Conservation (phyloP, 148 eudicot genomes). For the Euryodendron excelsum region DNA sequence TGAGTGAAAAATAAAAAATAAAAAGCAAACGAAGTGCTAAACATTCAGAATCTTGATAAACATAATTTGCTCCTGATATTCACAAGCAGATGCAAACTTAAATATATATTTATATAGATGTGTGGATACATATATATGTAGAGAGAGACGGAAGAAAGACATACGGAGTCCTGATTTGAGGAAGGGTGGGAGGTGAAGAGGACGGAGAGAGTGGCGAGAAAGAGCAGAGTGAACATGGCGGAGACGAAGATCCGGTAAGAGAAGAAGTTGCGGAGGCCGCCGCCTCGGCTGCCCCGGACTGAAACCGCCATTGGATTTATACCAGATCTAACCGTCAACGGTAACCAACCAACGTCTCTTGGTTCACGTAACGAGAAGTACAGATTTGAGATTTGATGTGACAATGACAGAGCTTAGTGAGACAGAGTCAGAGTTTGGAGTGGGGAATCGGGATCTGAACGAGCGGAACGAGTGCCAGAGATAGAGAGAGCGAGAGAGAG, state of each 20-base stretch:
- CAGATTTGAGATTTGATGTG: neutral
- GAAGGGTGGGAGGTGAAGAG: slow-evolving; percentile 63
- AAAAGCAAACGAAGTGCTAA: too few relatives aligned
- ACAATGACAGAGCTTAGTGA: neutral
- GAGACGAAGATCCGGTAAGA: slow-evolving; percentile 83
- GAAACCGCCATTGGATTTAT: slow-evolving; percentile 55
- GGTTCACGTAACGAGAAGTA: neutral
- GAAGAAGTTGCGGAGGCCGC: slow-evolving; percentile 52
- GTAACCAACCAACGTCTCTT: neutral
- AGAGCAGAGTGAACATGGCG: slow-evolving; percentile 71
- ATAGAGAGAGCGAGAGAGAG: neutral
- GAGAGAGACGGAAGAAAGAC: slow-evolving; percentile 6
- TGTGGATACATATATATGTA: too few relatives aligned
- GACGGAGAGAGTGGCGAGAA: slow-evolving; percentile 74
- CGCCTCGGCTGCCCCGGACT: slow-evolving; percentile 62
- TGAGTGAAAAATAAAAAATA: too few relatives aligned
- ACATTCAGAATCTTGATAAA: too few relatives aligned
- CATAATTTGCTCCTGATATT: neutral
- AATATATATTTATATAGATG: neutral
- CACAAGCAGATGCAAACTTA: neutral
- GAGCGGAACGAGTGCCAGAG: neutral
- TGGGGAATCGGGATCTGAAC: neutral
- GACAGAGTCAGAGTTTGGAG: neutral
- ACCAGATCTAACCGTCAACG: slow-evolving; percentile 8
- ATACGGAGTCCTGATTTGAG: slow-evolving; percentile 50